Conservation (phyloP, 257 asterid genomes). For the Gardenia jasminoides region DNA sequence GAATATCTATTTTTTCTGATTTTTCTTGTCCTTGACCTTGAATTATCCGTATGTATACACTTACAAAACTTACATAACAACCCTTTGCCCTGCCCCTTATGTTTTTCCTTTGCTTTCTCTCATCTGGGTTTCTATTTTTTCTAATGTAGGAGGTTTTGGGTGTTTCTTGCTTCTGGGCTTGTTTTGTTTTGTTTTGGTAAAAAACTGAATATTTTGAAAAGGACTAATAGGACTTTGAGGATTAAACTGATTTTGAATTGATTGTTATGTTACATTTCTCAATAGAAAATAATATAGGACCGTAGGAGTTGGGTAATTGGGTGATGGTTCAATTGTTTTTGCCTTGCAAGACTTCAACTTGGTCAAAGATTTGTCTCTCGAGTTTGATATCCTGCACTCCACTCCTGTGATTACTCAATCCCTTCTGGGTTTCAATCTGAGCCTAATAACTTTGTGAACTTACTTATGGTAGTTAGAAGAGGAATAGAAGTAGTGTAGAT, state of each 20-base stretch:
- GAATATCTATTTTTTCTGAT: slow-evolving; percentile 7
- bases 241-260: background rate
- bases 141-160: slow-evolving; percentile 16
- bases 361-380: slow-evolving; percentile 78
- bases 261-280: slow-evolving; percentile 2
- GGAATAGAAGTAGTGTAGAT: too few relatives aligned
- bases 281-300: slow-evolving; percentile 24
- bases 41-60: slow-evolving; percentile 31
- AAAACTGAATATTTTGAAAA: slow-evolving; percentile 16
- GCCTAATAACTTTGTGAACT: too few relatives aligned
- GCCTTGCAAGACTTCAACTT: slow-evolving; percentile 71
- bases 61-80: slow-evolving; percentile 21
- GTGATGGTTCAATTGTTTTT: slow-evolving; percentile 80
- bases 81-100: slow-evolving; percentile 10
- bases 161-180: slow-evolving; percentile 23
- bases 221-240: background rate
- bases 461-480: too few relatives aligned
- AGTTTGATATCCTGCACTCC: slow-evolving; percentile 75
- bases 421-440: background rate
- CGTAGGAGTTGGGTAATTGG: slow-evolving; percentile 42
- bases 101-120: slow-evolving; percentile 9
- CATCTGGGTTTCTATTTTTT: slow-evolving; percentile 7
- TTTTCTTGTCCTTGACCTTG: slow-evolving; percentile 37
- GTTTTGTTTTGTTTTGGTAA: slow-evolving; percentile 13
- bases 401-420: slow-evolving; percentile 68